A percentile compares a stretch with the other conserved stretches of the same genome.
Conservation (phyloP, 495 filamentous ascomycete species). For the Daldinia loculata region DNA sequence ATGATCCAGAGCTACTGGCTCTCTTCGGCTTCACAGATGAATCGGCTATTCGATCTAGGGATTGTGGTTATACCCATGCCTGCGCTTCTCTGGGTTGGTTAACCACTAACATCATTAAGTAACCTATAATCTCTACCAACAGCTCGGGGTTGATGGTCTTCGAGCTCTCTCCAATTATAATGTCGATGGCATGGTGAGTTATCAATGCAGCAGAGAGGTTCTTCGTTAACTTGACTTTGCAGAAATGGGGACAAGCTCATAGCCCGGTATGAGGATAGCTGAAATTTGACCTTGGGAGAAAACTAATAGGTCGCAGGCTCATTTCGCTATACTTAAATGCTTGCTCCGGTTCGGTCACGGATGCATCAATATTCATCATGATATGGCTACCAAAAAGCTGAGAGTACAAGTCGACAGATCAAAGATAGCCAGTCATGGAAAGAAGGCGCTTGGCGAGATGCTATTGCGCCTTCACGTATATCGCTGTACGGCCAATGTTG, state of each 20-base stretch:
- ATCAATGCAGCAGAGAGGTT: background rate
- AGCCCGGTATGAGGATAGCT: background rate
- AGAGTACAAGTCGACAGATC: background rate
- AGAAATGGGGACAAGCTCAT: background rate
- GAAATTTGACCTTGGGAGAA: background rate
- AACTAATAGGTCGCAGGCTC: background rate
- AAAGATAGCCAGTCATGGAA: background rate
- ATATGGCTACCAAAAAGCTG: background rate
- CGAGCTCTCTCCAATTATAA: conserved; percentile 56
- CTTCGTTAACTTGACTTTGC: background rate
- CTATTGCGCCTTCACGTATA: background rate
- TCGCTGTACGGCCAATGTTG: background rate
- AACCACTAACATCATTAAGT: conserved; percentile 41
- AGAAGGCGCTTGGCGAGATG: background rate
- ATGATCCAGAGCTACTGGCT: conserved; percentile 50
- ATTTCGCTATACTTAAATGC: background rate
- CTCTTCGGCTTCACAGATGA: conserved; percentile 54
- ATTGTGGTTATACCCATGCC: conserved; percentile 34
- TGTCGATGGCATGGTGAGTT: conserved; percentile 47
- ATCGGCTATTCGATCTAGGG: conserved; percentile 47
- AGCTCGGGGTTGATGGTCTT: conserved; percentile 56
- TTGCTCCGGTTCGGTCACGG: background rate
- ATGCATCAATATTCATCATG: background rate
- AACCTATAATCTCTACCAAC: conserved; percentile 53
- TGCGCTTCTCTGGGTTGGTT: background rate